Evolutionary conservation across 1,284 basidiomycete genomes (phyloP).

Genomic region (Tremellales sp.): DNA sequence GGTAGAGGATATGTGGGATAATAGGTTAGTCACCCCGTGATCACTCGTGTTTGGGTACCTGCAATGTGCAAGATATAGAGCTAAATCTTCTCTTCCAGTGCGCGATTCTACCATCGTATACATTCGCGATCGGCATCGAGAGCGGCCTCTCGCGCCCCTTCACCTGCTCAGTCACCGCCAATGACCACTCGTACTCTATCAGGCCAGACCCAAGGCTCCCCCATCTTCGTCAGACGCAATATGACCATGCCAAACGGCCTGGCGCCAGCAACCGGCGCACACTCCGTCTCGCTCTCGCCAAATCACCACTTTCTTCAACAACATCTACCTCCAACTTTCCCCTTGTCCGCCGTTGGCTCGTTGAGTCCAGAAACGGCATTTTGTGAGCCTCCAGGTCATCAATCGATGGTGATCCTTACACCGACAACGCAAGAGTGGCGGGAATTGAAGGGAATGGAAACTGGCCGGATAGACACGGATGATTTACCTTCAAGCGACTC

Average conservation of each 20-base stretch:
- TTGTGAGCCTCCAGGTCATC: conserved; percentile 7
- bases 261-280: conserved; percentile 6
- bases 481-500: conserved; percentile 8
- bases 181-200: conserved; percentile 6
- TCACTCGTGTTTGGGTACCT: not conserved
- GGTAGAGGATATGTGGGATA: conserved; percentile 34
- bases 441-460: conserved; percentile 17
- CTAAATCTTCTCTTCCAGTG: conserved; percentile 21
- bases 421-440: conserved; percentile 49
- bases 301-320: conserved; percentile 42
- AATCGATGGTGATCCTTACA: conserved; percentile 45
- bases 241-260: conserved; percentile 21
- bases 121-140: conserved; percentile 32
- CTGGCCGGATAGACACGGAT: not conserved
- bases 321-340: conserved; percentile 42
- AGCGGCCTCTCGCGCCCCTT: conserved; percentile 26
- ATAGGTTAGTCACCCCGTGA: conserved; percentile 28
- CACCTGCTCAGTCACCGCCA: conserved; percentile 30
- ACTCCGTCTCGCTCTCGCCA: conserved; percentile 35
- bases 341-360: conserved; percentile 7
- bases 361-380: conserved; percentile 9
- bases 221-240: conserved; percentile 16
- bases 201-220: conserved; percentile 9
- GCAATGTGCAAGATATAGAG: too few species aligned
- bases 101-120: conserved; percentile 45